Conservation (phyloP, 1,284 basidiomycete species). For the Cutaneotrichosporon cavernicola region DNA sequence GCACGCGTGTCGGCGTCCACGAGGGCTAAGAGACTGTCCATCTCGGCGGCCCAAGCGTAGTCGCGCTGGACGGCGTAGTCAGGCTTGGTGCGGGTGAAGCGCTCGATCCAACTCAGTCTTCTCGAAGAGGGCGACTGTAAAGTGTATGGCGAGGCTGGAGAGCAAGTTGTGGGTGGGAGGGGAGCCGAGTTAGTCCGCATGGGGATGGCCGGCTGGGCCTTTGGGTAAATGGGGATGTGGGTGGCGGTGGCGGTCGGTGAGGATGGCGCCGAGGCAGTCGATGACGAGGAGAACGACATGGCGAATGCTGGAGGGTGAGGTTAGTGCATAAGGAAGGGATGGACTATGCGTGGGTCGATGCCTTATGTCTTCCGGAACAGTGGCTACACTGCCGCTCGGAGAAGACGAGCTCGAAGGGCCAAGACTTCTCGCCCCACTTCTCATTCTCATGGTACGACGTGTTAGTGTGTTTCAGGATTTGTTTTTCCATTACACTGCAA, state of each 20-base stretch:
- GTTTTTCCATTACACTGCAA: neutral
- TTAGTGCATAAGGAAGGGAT: neutral
- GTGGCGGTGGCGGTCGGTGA: neutral
- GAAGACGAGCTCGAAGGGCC: neutral
- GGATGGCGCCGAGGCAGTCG: neutral
- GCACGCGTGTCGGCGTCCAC: constrained; percentile 7
- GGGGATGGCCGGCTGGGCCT: neutral
- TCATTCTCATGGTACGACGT: neutral
- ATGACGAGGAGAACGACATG: neutral
- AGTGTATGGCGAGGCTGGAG: neutral
- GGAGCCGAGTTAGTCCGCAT: neutral
- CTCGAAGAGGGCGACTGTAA: neutral
- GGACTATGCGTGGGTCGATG: neutral
- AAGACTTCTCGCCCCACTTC: neutral
- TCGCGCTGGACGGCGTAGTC: constrained; percentile 2
- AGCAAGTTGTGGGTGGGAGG: neutral
- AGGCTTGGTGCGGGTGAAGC: neutral
- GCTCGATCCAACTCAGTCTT: neutral
- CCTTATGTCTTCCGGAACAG: neutral
- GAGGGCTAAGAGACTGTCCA: constrained; percentile 7
- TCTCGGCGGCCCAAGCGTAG: neutral
- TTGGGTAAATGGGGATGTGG: neutral
- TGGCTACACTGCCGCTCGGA: neutral
- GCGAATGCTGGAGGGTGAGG: neutral
- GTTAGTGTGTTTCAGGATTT: neutral